Percentiles rank a stretch among this genome's conserved stretches.
Conservation (phyloP, 768 basidiomycete genomes). For the Dictyophora rubrovolvata region DNA sequence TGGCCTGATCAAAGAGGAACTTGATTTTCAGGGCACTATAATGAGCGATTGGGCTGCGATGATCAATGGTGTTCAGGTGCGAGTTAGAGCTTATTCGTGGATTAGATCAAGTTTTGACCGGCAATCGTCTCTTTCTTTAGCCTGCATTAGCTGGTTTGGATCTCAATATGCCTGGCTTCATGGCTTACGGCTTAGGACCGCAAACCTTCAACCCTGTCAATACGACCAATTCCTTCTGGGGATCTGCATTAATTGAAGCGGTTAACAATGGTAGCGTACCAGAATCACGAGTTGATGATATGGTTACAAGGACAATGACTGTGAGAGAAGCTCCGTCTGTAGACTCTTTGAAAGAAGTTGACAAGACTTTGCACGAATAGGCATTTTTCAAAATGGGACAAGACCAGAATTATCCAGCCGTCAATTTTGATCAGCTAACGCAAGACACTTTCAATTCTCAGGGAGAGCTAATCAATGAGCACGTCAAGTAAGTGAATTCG, state of each 20-base stretch:
- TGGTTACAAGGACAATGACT: constrained; percentile 40
- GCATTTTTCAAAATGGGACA: constrained; percentile 24
- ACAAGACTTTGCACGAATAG: background rate
- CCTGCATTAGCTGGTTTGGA: constrained; percentile 49
- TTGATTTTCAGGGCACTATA: constrained; percentile 56
- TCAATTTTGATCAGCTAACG: constrained; percentile 26
- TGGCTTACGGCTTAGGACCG: constrained; percentile 36
- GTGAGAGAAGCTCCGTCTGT: background rate
- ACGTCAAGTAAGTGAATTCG: constrained; percentile 19
- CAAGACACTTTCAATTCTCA: constrained; percentile 5
- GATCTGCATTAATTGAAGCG: constrained; percentile 21
- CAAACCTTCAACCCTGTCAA: background rate
- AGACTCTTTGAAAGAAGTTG: background rate
- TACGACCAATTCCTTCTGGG: constrained; percentile 18
- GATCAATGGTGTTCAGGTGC: constrained; percentile 8
- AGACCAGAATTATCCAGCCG: constrained; percentile 22
- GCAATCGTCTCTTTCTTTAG: background rate
- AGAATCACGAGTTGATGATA: constrained; percentile 57
- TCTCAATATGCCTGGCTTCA: constrained; percentile 49
- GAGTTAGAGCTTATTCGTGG: background rate
- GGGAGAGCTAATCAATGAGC: constrained; percentile 12
- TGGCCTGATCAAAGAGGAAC: constrained; percentile 64
- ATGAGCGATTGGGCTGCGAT: constrained; percentile 17
- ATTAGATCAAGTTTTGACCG: no score
- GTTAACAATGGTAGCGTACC: constrained; percentile 64